Evolutionary conservation across 139 green algal genomes (phyloP), one percentile per base, ranked within the genome.

Genomic region (Auxenochlorella pyrenoidosa): DNA sequence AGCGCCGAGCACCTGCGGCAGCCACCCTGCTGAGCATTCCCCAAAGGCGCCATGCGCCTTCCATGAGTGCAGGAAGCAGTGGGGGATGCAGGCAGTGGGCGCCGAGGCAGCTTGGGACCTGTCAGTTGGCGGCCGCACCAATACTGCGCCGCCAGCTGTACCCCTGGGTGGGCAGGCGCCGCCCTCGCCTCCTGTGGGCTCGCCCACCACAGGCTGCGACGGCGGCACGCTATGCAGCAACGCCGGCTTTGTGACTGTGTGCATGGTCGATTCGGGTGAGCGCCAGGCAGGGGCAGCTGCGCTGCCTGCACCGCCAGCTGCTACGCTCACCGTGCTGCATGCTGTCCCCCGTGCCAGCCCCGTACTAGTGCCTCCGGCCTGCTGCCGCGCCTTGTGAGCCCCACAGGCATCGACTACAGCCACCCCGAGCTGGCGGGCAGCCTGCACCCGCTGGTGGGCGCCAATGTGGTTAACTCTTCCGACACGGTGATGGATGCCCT

Each of bases 341-440:
- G 63, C 8, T 36, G 26, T 36, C 13, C 22, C 4, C 5, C 6
- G 26, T 26, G 1, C 19, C 28, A 4, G 21, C 63, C 28, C 63
- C 5, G 4, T 16, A 13, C 4, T 13, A 1, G 38, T 38, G 63
- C 63, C 24, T n/a, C 63, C 30, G 40, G 32, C 66, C 16, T 8
- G n/a, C n/a, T 75, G 68, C 68, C 44, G 68, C 15, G 63, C 26
- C 28, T 41, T 26, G 28, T 5, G 5, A 4, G 28, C 44, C 32
- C 32, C 44, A 13, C 78, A 83, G 85, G 85, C 71, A 68, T 83
- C 16, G 85, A 89, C 41, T 22, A 24, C 58, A 76, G 40, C 3
- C 85, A 89, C 58, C 85, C 51, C 32, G 40, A 89, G 28, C 73
- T 89, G 73, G 75, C 58, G 34, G 58, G 16, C 54, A 80, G 8